Evolutionary conservation across 805 yeast species (phyloP).

Genomic region (Starmerella cellae): DNA sequence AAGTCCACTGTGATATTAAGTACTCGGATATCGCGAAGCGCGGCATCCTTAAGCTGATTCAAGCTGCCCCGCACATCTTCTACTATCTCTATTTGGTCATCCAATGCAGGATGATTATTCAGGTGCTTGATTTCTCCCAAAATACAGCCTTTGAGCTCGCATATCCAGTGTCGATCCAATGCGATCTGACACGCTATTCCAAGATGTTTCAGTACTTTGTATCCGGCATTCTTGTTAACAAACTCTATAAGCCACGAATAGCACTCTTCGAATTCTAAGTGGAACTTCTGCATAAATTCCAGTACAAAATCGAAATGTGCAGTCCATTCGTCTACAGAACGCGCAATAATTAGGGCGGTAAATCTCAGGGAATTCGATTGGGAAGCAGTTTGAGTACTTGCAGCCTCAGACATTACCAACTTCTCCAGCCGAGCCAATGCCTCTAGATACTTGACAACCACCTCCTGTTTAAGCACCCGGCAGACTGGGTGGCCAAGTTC

Average conservation of each 20-base stretch:
- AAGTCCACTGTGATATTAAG: background rate
- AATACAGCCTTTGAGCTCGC: background rate
- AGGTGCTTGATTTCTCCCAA: background rate
- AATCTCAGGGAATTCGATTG: background rate
- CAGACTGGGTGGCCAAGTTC: constrained; percentile 1
- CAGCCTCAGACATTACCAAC: background rate
- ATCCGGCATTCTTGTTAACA: background rate
- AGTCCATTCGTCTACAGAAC: constrained; percentile 7
- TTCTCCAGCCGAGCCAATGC: constrained; percentile 5
- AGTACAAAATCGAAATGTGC: constrained; percentile 1
- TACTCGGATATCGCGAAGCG: background rate
- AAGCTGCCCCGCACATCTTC: background rate
- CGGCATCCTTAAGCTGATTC: background rate
- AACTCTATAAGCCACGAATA: background rate
- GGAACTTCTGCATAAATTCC: background rate
- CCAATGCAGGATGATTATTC: background rate
- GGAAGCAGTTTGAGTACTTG: background rate
- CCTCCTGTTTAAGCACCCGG: constrained; percentile 2
- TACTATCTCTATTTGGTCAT: background rate
- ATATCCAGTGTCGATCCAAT: constrained; percentile 1
- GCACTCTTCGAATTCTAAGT: background rate
- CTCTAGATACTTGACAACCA: constrained; percentile 3
- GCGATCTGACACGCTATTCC: background rate
- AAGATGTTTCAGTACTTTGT: background rate
- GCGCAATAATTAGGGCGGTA: background rate